A percentile compares a stretch with the other conserved stretches of the same genome.
Evolutionary conservation across 139 green algal species (phyloP).

Genomic region (Chlamydomonas incerta): DNA sequence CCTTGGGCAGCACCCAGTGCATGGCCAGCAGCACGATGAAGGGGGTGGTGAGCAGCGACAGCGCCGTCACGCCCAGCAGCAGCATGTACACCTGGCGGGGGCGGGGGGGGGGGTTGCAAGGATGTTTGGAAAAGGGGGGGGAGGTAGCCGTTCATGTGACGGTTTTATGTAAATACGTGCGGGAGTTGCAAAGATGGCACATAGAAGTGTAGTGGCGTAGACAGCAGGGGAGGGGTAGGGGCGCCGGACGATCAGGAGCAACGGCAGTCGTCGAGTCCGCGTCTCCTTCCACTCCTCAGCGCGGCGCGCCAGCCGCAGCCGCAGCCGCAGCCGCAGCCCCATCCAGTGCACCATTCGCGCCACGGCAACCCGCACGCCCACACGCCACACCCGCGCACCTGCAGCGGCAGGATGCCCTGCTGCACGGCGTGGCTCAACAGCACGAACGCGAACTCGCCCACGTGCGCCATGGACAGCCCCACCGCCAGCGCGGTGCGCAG

Average conservation of each 20-base stretch:
- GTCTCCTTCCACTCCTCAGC: no score
- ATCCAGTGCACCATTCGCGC: no score
- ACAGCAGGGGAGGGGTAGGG: no score
- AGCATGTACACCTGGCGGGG: slow-evolving; percentile 86
- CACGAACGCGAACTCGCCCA: slow-evolving; percentile 97
- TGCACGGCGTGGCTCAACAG: slow-evolving; percentile 88
- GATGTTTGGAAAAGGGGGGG: background rate
- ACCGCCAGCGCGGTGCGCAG: slow-evolving; percentile 73
- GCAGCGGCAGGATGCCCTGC: slow-evolving; percentile 79
- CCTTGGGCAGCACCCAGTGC: slow-evolving; percentile 43
- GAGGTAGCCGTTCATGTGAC: background rate
- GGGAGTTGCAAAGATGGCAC: no score
- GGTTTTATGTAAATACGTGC: no score
- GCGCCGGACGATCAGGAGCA: no score
- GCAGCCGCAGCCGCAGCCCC: no score
- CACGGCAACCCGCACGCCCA: no score
- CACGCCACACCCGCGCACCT: slow-evolving; percentile 58
- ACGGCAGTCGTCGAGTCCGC: no score
- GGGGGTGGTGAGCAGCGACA: slow-evolving; percentile 94
- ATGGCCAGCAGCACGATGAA: slow-evolving; percentile 74
- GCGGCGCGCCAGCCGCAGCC: no score
- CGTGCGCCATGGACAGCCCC: slow-evolving; percentile 88
- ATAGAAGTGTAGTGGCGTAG: no score
- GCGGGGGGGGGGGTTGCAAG: background rate
- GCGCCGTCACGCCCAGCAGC: slow-evolving; percentile 92